Evolutionary conservation across 2,329 filamentous ascomycete species (phyloP).

Genomic region (Arthrinium phaeospermum): DNA sequence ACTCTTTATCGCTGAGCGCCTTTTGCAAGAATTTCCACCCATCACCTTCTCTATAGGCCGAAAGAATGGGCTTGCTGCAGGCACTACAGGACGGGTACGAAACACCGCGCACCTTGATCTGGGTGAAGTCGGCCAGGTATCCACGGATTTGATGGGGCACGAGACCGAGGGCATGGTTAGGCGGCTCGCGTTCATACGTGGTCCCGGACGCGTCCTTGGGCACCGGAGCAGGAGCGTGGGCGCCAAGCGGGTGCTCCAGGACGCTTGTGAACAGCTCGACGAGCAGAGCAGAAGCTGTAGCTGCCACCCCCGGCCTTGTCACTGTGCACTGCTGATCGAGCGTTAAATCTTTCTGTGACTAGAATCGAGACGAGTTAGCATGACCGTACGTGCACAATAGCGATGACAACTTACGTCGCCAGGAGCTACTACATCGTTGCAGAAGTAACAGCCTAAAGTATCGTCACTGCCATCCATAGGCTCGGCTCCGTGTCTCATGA

Average conservation of each 20-base stretch:
- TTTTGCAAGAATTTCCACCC: constrained; percentile 80
- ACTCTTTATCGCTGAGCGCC: constrained; percentile 76
- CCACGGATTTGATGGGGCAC: constrained; percentile 84
- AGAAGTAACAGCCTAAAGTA: constrained; percentile 94
- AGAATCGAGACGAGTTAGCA: constrained; percentile 32
- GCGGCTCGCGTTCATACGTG: constrained; percentile 59
- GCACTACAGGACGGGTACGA: constrained; percentile 84
- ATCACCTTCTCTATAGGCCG: constrained; percentile 64
- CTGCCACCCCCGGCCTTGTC: constrained; percentile 88
- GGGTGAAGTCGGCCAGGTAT: constrained; percentile 76
- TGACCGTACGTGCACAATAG: constrained; percentile 12
- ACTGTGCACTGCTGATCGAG: constrained; percentile 98
- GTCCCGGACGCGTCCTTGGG: constrained; percentile 43
- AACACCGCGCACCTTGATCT: constrained; percentile 73
- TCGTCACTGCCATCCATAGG: constrained; percentile 60
- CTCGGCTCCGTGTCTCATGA: constrained; percentile 90
- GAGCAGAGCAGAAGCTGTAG: constrained; percentile 87
- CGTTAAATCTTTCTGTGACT: constrained; percentile 94
- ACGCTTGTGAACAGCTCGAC: constrained; percentile 90
- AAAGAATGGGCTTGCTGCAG: constrained; percentile 73
- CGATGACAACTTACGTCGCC: constrained; percentile 75
- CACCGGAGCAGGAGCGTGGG: constrained; percentile 63
- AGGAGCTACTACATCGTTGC: constrained; percentile 95
- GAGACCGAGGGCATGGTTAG: constrained; percentile 66
- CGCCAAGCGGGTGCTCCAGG: constrained; percentile 82